These are phyloP conservation scores for Hymenotorrendiella dingleyae DNA, from an alignment of 2,329 filamentous ascomycete species.

Conservation along the genomic window DNA sequence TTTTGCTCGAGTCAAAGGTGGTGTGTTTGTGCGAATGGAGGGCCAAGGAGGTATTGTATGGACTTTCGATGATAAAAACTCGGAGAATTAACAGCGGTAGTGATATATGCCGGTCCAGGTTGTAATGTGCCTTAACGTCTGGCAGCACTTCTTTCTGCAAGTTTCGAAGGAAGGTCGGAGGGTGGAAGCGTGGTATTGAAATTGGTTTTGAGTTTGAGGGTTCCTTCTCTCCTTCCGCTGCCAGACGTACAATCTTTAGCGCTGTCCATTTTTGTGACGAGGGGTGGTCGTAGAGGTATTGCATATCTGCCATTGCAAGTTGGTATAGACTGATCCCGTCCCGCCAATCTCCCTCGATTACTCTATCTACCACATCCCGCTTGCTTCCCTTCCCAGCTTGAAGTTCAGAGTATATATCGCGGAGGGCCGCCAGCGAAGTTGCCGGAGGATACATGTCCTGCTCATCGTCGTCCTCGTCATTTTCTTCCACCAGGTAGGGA, in stretches of 20 bases:
- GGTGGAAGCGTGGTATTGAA: constrained; percentile 66
- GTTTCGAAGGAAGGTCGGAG: constrained; percentile 70
- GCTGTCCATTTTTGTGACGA: constrained; percentile 59
- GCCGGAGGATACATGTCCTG: constrained; percentile 66
- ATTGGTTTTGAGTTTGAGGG: constrained; percentile 40
- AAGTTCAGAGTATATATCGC: constrained; percentile 56
- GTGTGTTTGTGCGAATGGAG: constrained; percentile 28
- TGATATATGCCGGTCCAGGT: constrained; percentile 64
- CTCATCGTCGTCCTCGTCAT: constrained; percentile 50
- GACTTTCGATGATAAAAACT: constrained; percentile 73
- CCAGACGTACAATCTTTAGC: constrained; percentile 51
- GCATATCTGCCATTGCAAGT: constrained; percentile 62
- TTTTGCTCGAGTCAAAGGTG: constrained; percentile 57
- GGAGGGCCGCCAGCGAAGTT: constrained; percentile 58
- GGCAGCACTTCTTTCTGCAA: constrained; percentile 70
- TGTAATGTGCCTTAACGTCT: constrained; percentile 78
- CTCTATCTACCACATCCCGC: constrained; percentile 56
- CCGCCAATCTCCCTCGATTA: constrained; percentile 64
- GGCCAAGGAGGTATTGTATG: constrained; percentile 61
- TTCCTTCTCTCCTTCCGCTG: constrained; percentile 31
- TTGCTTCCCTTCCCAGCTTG: constrained; percentile 55
- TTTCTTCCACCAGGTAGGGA: constrained; percentile 53
- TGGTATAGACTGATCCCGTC: constrained; percentile 60
- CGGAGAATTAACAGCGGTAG: constrained; percentile 70
- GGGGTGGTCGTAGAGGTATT: constrained; percentile 61